Percentiles rank a stretch among this genome's conserved stretches.
Evolutionary conservation across 73 alveolate genomes (phyloP).

Genomic region (Blepharisma japonicum): DNA sequence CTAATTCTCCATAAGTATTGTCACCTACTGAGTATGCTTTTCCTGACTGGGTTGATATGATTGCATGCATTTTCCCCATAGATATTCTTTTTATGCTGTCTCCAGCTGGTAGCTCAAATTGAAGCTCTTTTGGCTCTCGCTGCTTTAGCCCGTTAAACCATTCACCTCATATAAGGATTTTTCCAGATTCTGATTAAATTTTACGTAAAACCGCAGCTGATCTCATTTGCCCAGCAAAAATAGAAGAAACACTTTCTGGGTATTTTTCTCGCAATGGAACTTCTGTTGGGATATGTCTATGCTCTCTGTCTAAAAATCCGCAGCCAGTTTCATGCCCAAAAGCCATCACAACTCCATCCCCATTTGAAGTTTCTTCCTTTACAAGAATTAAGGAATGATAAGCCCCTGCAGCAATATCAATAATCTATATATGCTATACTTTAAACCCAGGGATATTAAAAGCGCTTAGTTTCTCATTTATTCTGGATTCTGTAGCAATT

Average conservation of each 20-base stretch:
- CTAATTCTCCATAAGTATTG: constrained; percentile 31
- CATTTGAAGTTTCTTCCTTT: background rate
- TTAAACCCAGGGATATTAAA: background rate
- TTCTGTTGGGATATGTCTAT: constrained; percentile 17
- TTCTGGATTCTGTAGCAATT: background rate
- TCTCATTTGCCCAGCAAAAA: constrained; percentile 27
- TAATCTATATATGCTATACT: background rate
- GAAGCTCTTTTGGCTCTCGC: background rate
- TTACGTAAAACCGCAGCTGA: background rate
- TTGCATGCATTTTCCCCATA: constrained; percentile 10
- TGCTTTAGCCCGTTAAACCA: constrained; percentile 1
- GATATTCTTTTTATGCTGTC: constrained; percentile 6
- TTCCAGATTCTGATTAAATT: constrained; percentile 1
- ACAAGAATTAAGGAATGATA: constrained; percentile 20
- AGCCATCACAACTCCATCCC: constrained; percentile 1
- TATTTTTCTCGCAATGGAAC: background rate
- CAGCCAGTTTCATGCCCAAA: constrained; percentile 26
- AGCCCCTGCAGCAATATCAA: constrained; percentile 18
- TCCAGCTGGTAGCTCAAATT: background rate
- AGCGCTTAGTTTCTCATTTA: background rate
- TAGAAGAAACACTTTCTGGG: background rate
- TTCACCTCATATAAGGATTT: constrained; percentile 27
- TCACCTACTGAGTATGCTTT: constrained; percentile 23
- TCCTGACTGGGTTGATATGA: background rate
- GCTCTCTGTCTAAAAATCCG: background rate